Base-by-base conservation (phyloP, 371 early-diverging fungal genomes). In the Mortierella sp. region DNA sequence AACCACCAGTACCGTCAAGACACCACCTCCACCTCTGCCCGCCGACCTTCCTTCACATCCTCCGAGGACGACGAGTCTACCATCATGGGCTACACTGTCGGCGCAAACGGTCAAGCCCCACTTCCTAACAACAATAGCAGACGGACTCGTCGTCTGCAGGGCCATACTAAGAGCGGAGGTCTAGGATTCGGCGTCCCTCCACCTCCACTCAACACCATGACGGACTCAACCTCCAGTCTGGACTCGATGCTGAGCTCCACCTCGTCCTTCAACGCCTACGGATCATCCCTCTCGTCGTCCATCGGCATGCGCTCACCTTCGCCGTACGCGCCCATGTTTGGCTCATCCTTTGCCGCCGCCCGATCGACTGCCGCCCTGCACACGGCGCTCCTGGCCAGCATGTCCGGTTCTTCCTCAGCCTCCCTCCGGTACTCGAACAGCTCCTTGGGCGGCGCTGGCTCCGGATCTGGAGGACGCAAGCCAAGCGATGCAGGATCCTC, bases 341-440 rank as follows among this genome's bases (percentile, higher is more conserved):
- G 80, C 3, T 76, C 86, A 4, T 82, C 82, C 2, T 81, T 86
- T 43, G 77, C 77, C 14, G 82, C 86, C 0, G 82, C 82, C 26
- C 78, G 86, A 46, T 82, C 86, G 46, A 73, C 81, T 5, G 85
- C 86, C 13, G 86, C 86, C 1, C 37, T 86, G 72, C 82, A 82
- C 69, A 77, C 86, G 34, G 82, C 82, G 0, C 57, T 79, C 43
- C 24, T 86, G 75, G 77, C 86, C 13, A 75, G 81, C 54, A 79
- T 81, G 82, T 76, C 86, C 21, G 71, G 80, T 0, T 67, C 79
- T 9, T 86, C 86, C 2, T 80, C 86, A 0, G 54, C 86, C 0
- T 76, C 78, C 5, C 46, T 72, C 46, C 51, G 74, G 31, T 70
- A 55, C 14, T 80, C 76, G 24, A 73, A 71, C 1, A 70, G 74